A percentile compares a stretch with the other conserved stretches of the same genome.
Conservation (phyloP, 495 filamentous ascomycete species). For the Neurospora tetraspora region DNA sequence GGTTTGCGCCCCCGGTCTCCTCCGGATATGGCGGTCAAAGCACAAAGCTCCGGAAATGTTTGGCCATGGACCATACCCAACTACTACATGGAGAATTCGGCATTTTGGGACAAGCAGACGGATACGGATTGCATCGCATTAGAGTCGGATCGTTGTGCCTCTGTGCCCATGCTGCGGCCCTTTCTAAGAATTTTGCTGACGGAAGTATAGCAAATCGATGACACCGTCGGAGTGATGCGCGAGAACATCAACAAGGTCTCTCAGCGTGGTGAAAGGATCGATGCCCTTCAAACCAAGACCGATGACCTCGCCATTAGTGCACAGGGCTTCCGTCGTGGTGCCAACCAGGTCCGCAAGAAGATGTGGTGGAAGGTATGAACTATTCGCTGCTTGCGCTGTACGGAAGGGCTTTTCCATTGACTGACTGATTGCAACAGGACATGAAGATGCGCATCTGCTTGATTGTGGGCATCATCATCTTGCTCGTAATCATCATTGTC, state of each 20-base stretch:
- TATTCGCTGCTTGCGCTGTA: not conserved
- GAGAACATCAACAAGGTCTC: conserved; percentile 91
- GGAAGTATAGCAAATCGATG: conserved; percentile 77
- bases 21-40: not conserved
- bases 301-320: conserved; percentile 84
- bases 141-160: not conserved
- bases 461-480: conserved; percentile 73
- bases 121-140: not conserved
- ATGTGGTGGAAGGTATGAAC: conserved; percentile 52
- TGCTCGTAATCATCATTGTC: conserved; percentile 87
- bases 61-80: not conserved
- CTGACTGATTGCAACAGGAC: conserved; percentile 37
- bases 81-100: not conserved
- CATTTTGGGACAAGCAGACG: not conserved
- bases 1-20: not conserved
- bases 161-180: not conserved
- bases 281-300: conserved; percentile 90
- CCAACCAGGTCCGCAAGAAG: conserved; percentile 89
- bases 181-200: conserved; percentile 4
- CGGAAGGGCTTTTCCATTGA: not conserved
- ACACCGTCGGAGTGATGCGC: conserved; percentile 84
- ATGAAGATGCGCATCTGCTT: conserved; percentile 99
- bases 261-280: conserved; percentile 82
- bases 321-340: conserved; percentile 88
- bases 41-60: not conserved